Conservation (phyloP, 2,329 filamentous ascomycete genomes). For the Hypoxylon sp. region DNA sequence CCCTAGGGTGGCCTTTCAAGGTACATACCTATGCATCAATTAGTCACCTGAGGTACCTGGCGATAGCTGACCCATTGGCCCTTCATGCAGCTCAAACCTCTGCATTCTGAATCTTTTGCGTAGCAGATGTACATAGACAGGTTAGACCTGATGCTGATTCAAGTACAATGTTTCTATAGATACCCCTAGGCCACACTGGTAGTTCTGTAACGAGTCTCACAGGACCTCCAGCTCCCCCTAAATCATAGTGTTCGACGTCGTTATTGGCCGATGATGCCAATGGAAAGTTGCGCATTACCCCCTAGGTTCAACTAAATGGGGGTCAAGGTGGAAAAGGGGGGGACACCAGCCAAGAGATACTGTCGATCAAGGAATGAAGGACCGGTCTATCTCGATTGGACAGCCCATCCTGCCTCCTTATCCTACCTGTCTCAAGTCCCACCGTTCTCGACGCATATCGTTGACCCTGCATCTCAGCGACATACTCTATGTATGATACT, state of each 20-base stretch:
- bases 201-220: not conserved
- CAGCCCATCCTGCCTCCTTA: not conserved
- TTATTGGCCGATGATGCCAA: not conserved
- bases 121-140: not conserved
- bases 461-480: not conserved
- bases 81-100: no score
- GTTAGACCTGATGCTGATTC: not conserved
- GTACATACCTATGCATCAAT: not conserved
- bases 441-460: not conserved
- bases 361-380: not conserved
- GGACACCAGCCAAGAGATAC: not conserved
- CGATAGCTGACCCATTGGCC: no score
- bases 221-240: not conserved
- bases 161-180: not conserved
- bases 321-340: not conserved
- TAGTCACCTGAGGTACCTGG: not conserved
- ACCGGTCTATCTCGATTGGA: not conserved
- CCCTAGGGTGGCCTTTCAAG: not conserved
- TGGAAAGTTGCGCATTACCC: not conserved
- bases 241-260: not conserved
- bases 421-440: not conserved
- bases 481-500: slow-evolving; percentile 2
- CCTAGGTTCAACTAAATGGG: not conserved
- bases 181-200: not conserved
- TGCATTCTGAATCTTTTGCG: no score